Percentiles rank a stretch among this genome's conserved stretches.
phyloP scores from a whole-genome alignment of 1,284 basidiomycete species.

The Leccinum variabile region DNA sequence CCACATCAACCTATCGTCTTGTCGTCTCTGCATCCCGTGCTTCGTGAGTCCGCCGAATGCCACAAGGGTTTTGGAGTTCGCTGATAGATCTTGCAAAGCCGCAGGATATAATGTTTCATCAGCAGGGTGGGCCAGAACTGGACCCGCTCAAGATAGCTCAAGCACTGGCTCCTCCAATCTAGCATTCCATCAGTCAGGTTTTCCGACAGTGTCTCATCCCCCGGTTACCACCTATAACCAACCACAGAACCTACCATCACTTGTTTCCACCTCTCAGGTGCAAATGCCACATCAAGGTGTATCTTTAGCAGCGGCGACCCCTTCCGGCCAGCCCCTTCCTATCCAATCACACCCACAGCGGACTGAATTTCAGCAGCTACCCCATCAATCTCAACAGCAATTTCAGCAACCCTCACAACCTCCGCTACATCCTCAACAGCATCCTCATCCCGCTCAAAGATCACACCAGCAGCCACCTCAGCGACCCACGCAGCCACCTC shows the following conservation, averaged over 20 bases:
- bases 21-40: neutral
- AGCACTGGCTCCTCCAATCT: constrained; percentile 3
- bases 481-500: neutral
- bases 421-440: neutral
- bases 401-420: constrained; percentile 1
- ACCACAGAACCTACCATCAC: constrained; percentile 2
- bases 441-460: neutral
- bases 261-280: constrained; percentile 5
- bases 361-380: neutral
- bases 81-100: constrained; percentile 6
- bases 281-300: constrained; percentile 12
- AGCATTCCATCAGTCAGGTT: constrained; percentile 1
- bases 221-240: constrained; percentile 4
- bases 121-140: constrained; percentile 1
- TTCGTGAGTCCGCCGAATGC: constrained; percentile 18
- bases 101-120: constrained; percentile 9
- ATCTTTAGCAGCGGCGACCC: neutral
- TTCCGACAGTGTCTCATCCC: constrained; percentile 3
- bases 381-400: constrained; percentile 8
- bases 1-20: constrained; percentile 5
- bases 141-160: neutral
- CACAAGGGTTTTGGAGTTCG: neutral
- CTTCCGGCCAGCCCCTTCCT: neutral
- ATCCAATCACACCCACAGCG: neutral
- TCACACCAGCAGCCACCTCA: neutral